Base-by-base conservation (phyloP, 2,329 filamentous ascomycete genomes). In the Calycina herbarum region DNA sequence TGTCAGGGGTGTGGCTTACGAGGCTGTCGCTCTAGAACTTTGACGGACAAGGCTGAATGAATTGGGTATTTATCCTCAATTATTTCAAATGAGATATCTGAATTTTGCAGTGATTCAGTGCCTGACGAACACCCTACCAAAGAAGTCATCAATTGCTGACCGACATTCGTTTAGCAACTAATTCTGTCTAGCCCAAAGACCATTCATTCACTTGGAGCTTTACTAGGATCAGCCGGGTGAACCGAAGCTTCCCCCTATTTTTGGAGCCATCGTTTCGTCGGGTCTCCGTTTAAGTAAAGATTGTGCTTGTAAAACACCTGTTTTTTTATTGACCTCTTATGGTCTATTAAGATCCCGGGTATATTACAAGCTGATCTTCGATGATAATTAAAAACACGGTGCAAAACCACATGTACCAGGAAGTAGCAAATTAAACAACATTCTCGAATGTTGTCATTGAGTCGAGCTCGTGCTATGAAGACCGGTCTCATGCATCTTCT, bases 401-500 rank as follows among this genome's bases (percentile, higher is more conserved):
- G 42, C 42, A 45, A n/a, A n/a, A 45, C 4, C 17, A 24, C 45
- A 51, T 27, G 45, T 10, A 24, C 45, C 45, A 11, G 8, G 17
- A 48, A 24, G 45, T 48, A 48, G 45, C 45, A 24, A 4, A 40
- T 8, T 33, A 13, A 33, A 33, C 20, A 38, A 45, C 24, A 4
- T 57, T 58, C 54, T 65, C 57, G 63, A 48, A 62, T 69, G 48
- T 67, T 64, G 29, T 64, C 61, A 64, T 68, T 63, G 24, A 64
- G 59, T 54, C 65, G 59, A 62, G 56, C 62, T 64, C 66, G 15
- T 33, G 56, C 51, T 63, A 69, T 66, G 59, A 35, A 68, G 67
- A 63, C 27, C 63, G 67, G 68, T 71, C 71, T 71, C 66, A 64
- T 69, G 17, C 60, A 51, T 62, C 48, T 57, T 45, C 33, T 27